These are phyloP conservation scores for Verticillium albo-atrum DNA, from an alignment of 2,329 filamentous ascomycete genomes.

Conservation along the genomic window DNA sequence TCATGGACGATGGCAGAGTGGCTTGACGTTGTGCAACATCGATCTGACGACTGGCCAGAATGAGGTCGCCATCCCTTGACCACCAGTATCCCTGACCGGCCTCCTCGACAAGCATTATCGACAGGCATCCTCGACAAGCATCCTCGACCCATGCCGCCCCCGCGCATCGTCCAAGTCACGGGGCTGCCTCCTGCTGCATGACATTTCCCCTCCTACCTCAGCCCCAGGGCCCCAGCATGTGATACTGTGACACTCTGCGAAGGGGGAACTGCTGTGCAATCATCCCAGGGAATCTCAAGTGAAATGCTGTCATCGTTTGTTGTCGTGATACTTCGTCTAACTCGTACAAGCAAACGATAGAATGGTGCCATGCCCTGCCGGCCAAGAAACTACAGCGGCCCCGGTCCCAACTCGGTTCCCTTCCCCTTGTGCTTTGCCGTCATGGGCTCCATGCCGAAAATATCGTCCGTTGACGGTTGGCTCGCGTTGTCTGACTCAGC, in stretches of 20 bases:
- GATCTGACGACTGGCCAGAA: not conserved
- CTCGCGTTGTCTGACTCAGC: conserved; percentile 27
- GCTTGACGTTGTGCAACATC: not conserved
- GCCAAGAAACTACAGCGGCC: not conserved
- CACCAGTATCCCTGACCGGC: too few species aligned
- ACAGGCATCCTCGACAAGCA: too few species aligned
- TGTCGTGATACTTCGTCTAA: not conserved
- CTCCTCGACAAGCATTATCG: too few species aligned
- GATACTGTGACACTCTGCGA: too few species aligned
- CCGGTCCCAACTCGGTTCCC: conserved; percentile 1
- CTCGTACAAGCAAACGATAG: not conserved
- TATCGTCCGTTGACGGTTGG: conserved; percentile 39
- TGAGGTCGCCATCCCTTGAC: not conserved
- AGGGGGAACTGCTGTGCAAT: too few species aligned
- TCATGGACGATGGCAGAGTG: too few species aligned
- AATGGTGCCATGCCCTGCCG: not conserved
- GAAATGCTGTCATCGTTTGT: not conserved
- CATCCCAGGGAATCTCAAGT: too few species aligned
- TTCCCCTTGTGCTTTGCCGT: not conserved
- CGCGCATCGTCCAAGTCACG: too few species aligned
- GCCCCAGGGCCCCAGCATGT: too few species aligned
- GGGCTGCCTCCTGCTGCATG: too few species aligned
- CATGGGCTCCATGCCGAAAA: conserved; percentile 53
- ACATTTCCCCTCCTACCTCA: too few species aligned
- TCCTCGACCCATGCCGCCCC: too few species aligned